Base-by-base conservation (phyloP, 148 eudicot genomes). In the Agrostemma githago region DNA sequence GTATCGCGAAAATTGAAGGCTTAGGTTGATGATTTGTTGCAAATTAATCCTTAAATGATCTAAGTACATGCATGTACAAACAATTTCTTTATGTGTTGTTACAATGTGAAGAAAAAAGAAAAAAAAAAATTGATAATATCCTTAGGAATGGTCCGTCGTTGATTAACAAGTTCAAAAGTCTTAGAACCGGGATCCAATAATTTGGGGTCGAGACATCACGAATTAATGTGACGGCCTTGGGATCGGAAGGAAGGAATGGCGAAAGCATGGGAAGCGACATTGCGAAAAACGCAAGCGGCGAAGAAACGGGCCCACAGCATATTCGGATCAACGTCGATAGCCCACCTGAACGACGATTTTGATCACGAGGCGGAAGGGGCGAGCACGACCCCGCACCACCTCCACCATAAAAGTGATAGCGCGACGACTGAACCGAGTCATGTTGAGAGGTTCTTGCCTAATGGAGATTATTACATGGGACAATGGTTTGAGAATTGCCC, bases 251-350 rank as follows among this genome's bases (percentile, higher is more conserved):
- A 75, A 74, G 87, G 87, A 51, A 84, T 84, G 87, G 83, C 87
- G 70, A 95, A 92, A 83, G 97, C 98, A 54, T 95, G 97, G 98
- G 98, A 95, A 68, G 85, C 97, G 15, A 95, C 98, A 6, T 79
- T 95, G 40, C 87, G 96, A 3, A 95, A 86, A 79, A 95, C 97
- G n/a, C 99, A 95, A 40, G 94, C 85, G 0, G 97, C 99, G 0
- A 92, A 86, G 89, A 95, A 90, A 78, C 76, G 97, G 76, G 99
- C 97, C 64, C 88, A 89, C 84, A 90, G 86, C 71, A 85, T 95
- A 20, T 95, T 95, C 14, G 99, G 99, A 8, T 83, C 98, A 11
- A 81, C 86, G 46, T 82, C 89, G 2, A 85, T 85, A 54, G 87
- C 88, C 2, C 94, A 86, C 40, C 83, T 78, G 53, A 83, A 71